Evolutionary conservation across 306 rosid species (phyloP).

Genomic region (Corylus avellana): DNA sequence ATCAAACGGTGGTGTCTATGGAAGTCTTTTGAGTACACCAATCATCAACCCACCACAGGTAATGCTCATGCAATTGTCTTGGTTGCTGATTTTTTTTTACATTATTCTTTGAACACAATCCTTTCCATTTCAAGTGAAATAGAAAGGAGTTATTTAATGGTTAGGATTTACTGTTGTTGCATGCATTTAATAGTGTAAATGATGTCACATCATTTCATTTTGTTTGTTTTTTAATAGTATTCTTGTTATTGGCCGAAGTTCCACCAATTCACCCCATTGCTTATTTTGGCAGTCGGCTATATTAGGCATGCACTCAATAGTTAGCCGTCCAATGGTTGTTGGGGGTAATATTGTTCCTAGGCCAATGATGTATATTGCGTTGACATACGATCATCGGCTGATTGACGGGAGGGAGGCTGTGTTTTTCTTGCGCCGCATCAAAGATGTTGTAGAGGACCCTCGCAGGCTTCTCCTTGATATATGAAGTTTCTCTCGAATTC

Average conservation of each 20-base stretch:
- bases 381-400: constrained; percentile 53
- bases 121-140: too few species aligned
- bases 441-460: constrained; percentile 57
- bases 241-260: neutral
- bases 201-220: too few species aligned
- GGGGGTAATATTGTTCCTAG: constrained; percentile 45
- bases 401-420: constrained; percentile 60
- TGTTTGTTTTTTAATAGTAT: too few species aligned
- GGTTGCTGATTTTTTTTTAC: neutral
- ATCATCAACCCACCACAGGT: constrained; percentile 59
- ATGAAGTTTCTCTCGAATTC: constrained; percentile 14
- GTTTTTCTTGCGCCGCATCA: constrained; percentile 51
- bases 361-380: constrained; percentile 58
- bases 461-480: constrained; percentile 54
- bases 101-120: neutral
- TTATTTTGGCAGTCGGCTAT: constrained; percentile 44
- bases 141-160: too few species aligned
- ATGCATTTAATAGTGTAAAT: too few species aligned
- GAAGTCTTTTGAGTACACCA: constrained; percentile 53
- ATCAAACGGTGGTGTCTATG: constrained; percentile 54
- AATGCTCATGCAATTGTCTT: neutral
- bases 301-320: constrained; percentile 56
- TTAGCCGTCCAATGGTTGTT: constrained; percentile 52
- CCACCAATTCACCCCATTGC: neutral
- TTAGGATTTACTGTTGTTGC: too few species aligned